Evolutionary conservation across 192 early-diverging fungal species (phyloP), one percentile per base, ranked within the genome.

Genomic region (Geranomyces variabilis): DNA sequence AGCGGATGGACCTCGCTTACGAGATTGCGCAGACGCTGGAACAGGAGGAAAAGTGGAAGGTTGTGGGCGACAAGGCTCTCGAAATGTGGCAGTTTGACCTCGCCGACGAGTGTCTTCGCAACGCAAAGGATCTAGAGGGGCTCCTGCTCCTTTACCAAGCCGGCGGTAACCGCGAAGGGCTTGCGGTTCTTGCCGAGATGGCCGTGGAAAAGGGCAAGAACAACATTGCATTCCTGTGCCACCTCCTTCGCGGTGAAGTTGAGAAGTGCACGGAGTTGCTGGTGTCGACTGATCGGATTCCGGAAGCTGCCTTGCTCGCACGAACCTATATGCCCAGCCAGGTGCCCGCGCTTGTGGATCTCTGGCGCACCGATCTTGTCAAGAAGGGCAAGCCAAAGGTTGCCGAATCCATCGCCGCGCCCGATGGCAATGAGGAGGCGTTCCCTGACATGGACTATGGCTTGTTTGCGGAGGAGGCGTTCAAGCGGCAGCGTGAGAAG

Each of bases 281-380:
- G 48, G 80, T 94, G 56, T 81, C 88, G 58, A 93, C 93, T 33
- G 90, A 94, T 31, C 92, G 97, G 55, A 84, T 94, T 36, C 91
- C 96, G 9, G 97, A 99, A 77, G 97, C 97, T 0, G 95, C 96
- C 28, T 85, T 97, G 76, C 88, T 97, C 79, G 95, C 95, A 1
- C 86, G 93, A 48, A 90, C 97, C 0, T 93, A 97, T 74, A 74
- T 90, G 51, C 97, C 97, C 14, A 85, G 74, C 31, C 71, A 80
- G 29, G 73, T 82, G 14, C 12, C 76, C 22, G 59, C 81, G 65
- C 84, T 91, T 44, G 86, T 92, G 30, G 83, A 88, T 15, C 80
- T 89, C 57, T 97, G 96, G 97, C 93, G 91, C 75, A 81, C 87
- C 63, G 79, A 71, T 49, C 85, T 99, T 31, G 79, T 83, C 28